Evolutionary conservation across 2,329 filamentous ascomycete genomes (phyloP).

Genomic region (Penicillium sumatraense): DNA sequence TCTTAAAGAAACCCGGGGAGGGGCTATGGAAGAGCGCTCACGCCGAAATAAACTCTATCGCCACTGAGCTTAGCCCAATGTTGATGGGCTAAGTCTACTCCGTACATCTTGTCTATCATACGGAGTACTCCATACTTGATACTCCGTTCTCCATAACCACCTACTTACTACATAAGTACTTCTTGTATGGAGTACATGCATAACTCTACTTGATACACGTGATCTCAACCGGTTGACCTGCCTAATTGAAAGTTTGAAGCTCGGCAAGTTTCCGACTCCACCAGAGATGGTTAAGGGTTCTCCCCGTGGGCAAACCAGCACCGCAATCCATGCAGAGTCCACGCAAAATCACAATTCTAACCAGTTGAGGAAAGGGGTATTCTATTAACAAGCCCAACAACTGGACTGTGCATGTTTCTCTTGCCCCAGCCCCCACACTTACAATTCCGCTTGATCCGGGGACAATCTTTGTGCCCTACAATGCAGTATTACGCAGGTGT

Average conservation of each 20-base stretch:
- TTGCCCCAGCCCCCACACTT: conserved; percentile 14
- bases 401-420: conserved; percentile 9
- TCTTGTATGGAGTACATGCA: no score
- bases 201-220: neutral
- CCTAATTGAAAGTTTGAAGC: neutral
- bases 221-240: neutral
- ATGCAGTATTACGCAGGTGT: conserved; percentile 14
- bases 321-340: conserved; percentile 2
- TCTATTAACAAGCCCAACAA: conserved; percentile 10
- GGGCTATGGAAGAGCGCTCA: neutral
- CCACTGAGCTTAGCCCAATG: neutral
- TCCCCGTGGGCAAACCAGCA: conserved; percentile 11
- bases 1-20: neutral
- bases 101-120: no score
- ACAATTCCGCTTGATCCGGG: conserved; percentile 14
- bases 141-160: no score
- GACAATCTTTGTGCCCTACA: conserved; percentile 9
- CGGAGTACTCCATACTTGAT: no score
- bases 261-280: conserved; percentile 17
- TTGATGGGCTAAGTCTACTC: neutral
- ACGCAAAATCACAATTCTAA: neutral
- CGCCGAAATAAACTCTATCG: neutral
- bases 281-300: conserved; percentile 25
- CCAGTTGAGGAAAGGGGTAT: conserved; percentile 12
- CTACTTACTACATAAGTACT: no score